Conservation (phyloP, 345 rosid genomes). For the thale cress (Arabidopsis thaliana) region TAIR10.1 NC_003076.8:2941501-2942000, state of each 20-base stretch:
- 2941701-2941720: not conserved
- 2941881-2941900: conserved; percentile 42
- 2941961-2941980: not conserved
- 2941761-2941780: not conserved
- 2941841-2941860: not conserved
- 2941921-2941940: conserved; percentile 4
- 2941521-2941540: too few species aligned
- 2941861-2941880: conserved; percentile 48
- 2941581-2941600: too few species aligned
- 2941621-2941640: too few species aligned
- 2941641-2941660: too few species aligned
- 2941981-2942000: conserved; percentile 29
- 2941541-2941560: too few species aligned
- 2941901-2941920: not conserved
- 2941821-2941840: conserved; percentile 13
- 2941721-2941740: conserved; percentile 13
- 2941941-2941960: not conserved
- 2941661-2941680: too few species aligned
- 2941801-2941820: not conserved
- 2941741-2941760: conserved; percentile 8
- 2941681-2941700: too few species aligned
- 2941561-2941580: too few species aligned
- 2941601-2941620: too few species aligned
- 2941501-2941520: too few species aligned
- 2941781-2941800: not conserved